A percentile compares a stretch with the other conserved stretches of the same genome.
Conservation (phyloP, 2,329 filamentous ascomycete species). For the Juglanconis sp. region DNA sequence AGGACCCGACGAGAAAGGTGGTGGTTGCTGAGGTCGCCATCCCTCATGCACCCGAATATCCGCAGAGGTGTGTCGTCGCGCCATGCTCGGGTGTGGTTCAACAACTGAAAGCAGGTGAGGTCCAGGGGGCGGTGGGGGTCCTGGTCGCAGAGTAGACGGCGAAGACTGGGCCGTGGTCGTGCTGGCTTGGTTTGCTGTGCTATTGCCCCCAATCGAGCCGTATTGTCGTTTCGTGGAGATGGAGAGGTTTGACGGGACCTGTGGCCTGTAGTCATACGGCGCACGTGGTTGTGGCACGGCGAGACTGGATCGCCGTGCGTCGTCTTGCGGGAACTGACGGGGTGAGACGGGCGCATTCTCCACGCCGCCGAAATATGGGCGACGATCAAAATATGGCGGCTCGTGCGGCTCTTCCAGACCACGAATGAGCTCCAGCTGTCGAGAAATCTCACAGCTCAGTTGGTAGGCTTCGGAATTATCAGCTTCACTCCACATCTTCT, state of each 20-base stretch:
- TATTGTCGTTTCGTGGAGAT: slow-evolving; percentile 74
- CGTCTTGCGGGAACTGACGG: slow-evolving; percentile 81
- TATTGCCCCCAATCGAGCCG: slow-evolving; percentile 76
- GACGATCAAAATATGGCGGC: slow-evolving; percentile 58
- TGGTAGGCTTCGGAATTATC: slow-evolving; percentile 44
- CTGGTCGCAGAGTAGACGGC: slow-evolving; percentile 67
- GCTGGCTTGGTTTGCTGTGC: slow-evolving; percentile 22
- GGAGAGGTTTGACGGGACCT: slow-evolving; percentile 78
- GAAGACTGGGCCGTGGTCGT: slow-evolving; percentile 60
- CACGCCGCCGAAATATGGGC: slow-evolving; percentile 63
- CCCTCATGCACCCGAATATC: slow-evolving; percentile 83
- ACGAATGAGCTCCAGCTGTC: slow-evolving; percentile 56
- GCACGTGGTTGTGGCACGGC: slow-evolving; percentile 57
- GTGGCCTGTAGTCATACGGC: slow-evolving; percentile 67
- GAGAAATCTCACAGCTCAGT: slow-evolving; percentile 58
- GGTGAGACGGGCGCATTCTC: slow-evolving; percentile 83
- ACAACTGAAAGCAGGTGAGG: slow-evolving; percentile 59
- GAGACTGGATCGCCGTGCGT: slow-evolving; percentile 69
- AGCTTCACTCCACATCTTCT: slow-evolving; percentile 23
- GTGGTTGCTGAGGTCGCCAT: slow-evolving; percentile 62
- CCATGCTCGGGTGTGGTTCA: slow-evolving; percentile 65
- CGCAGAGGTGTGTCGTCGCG: slow-evolving; percentile 86
- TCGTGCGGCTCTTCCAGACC: slow-evolving; percentile 66
- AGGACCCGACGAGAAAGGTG: slow-evolving; percentile 63
- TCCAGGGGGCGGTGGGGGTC: slow-evolving; percentile 54